Conservation (phyloP, 306 rosid genomes). For the Myrica gale region DNA sequence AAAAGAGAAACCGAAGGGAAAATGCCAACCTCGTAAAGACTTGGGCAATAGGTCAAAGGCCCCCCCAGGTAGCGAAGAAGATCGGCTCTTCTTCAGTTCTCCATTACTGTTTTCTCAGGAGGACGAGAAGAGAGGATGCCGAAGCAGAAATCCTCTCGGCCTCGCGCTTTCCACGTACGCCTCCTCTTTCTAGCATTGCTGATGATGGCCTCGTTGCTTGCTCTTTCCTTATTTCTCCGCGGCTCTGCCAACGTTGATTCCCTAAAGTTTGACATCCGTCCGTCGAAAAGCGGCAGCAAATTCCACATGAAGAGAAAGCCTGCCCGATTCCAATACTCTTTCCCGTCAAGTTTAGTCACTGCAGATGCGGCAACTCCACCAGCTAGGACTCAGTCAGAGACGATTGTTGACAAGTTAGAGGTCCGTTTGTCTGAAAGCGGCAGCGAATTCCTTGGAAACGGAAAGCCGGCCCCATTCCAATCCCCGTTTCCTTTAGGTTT, state of each 20-base stretch:
- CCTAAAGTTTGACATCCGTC: not conserved
- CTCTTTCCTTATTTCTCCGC: not conserved
- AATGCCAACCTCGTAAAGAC: too few species aligned
- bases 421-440: not conserved
- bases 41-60: too few species aligned
- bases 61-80: not conserved
- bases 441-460: not conserved
- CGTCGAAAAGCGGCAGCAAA: not conserved
- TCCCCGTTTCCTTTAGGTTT: not conserved
- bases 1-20: too few species aligned
- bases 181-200: not conserved
- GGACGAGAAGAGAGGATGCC: not conserved
- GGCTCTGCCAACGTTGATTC: not conserved
- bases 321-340: not conserved
- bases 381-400: not conserved
- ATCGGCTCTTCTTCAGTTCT: not conserved
- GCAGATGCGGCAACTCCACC: not conserved
- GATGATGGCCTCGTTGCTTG: not conserved
- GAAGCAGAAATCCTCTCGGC: not conserved
- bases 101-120: not conserved
- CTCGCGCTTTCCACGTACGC: not conserved
- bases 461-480: not conserved
- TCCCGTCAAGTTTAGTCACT: not conserved
- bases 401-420: not conserved
- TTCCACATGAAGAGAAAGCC: not conserved